Percentiles rank a stretch among this genome's conserved stretches.
Conservation (phyloP, 78 protist species). For the Bodo saltans region DNA sequence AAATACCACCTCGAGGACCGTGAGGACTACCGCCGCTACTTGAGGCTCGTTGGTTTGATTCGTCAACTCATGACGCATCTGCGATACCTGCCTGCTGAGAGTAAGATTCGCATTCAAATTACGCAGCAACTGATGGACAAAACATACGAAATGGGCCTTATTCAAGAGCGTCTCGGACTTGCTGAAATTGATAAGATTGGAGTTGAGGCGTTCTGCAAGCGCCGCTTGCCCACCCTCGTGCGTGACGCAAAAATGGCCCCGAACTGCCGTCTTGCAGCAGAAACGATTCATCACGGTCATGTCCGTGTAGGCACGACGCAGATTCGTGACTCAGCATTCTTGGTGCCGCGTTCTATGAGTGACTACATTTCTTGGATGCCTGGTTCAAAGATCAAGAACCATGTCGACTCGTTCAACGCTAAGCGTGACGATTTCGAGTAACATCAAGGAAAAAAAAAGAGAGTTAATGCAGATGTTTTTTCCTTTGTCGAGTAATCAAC, state of each 20-base stretch:
- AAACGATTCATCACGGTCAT: slow-evolving; percentile 72
- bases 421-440: slow-evolving; percentile 62
- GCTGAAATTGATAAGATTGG: slow-evolving; percentile 10
- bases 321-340: slow-evolving; percentile 81
- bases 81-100: slow-evolving; percentile 31
- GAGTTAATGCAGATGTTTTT: no score
- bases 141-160: slow-evolving; percentile 44
- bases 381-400: slow-evolving; percentile 59
- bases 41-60: slow-evolving; percentile 43
- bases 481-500: no score
- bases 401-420: slow-evolving; percentile 70
- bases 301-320: slow-evolving; percentile 73
- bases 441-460: no score
- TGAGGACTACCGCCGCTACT: slow-evolving; percentile 73
- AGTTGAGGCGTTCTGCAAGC: slow-evolving; percentile 19
- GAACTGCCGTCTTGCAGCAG: slow-evolving; percentile 23
- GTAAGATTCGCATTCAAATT: slow-evolving; percentile 47
- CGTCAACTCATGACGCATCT: slow-evolving; percentile 26
- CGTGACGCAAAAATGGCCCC: slow-evolving; percentile 9
- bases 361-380: slow-evolving; percentile 88
- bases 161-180: background rate
- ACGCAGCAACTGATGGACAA: slow-evolving; percentile 65
- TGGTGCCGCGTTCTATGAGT: slow-evolving; percentile 73
- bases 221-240: slow-evolving; percentile 78
- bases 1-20: slow-evolving; percentile 57